Percentiles rank a stretch among this genome's conserved stretches.
Evolutionary conservation across 2,329 filamentous ascomycete species (phyloP).

Genomic region (Albophoma yamanashiensis): DNA sequence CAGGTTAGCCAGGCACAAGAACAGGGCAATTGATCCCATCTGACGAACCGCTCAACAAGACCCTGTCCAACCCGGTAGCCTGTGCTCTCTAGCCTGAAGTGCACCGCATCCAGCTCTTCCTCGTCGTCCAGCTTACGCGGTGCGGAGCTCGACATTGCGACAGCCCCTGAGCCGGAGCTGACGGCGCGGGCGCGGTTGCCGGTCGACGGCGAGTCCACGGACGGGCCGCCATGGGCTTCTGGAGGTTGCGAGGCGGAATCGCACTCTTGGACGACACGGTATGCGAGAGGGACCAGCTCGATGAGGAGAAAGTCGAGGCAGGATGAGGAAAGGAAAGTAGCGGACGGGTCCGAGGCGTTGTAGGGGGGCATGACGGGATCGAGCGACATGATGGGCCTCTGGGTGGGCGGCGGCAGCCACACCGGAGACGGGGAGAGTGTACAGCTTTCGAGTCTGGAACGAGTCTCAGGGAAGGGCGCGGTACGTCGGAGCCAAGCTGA

Average conservation of each 20-base stretch:
- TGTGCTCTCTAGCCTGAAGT: constrained; percentile 70
- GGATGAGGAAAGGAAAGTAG: constrained; percentile 69
- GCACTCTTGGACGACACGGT: constrained; percentile 70
- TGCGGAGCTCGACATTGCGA: constrained; percentile 5
- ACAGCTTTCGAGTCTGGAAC: neutral
- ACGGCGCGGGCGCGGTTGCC: constrained; percentile 2
- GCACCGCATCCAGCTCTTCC: constrained; percentile 74
- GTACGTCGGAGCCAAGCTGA: neutral
- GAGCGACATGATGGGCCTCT: constrained; percentile 51
- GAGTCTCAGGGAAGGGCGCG: too few species aligned
- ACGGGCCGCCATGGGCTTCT: neutral
- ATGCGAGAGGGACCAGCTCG: constrained; percentile 89
- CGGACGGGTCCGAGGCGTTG: constrained; percentile 62
- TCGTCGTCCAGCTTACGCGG: constrained; percentile 50
- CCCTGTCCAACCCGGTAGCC: constrained; percentile 92
- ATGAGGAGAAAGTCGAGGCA: constrained; percentile 92
- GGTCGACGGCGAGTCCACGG: neutral
- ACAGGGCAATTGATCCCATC: neutral
- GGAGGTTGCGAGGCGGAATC: constrained; percentile 27
- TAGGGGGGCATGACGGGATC: constrained; percentile 58
- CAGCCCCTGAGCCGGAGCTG: constrained; percentile 13
- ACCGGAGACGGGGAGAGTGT: neutral
- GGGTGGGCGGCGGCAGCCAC: neutral
- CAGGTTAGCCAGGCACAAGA: neutral
- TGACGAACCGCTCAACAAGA: constrained; percentile 69